Percentiles rank a stretch among this genome's conserved stretches.
Conservation (phyloP, 306 rosid genomes). For the Malus fusca region DNA sequence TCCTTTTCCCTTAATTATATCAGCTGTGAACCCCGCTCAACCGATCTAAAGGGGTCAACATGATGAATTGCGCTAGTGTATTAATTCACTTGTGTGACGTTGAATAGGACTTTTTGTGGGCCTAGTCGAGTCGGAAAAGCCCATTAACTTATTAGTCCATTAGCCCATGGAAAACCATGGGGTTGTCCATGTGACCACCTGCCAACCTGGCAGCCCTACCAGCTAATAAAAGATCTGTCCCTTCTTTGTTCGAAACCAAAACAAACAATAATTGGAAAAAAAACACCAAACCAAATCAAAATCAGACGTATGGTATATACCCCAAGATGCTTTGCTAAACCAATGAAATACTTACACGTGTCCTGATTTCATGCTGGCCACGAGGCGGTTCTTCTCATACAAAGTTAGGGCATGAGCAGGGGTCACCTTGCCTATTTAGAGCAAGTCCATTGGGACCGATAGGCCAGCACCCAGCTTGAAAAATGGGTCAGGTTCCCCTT, state of each 20-base stretch:
- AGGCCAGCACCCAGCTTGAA: too few relatives aligned
- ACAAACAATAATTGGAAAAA: background rate
- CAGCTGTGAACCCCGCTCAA: background rate
- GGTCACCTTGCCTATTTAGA: too few relatives aligned
- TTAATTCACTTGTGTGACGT: background rate
- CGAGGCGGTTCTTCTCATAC: background rate
- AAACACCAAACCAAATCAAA: background rate
- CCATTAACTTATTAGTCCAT: background rate
- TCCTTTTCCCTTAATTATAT: too few relatives aligned
- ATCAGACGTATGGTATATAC: background rate
- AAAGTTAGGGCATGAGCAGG: background rate
- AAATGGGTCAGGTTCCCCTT: too few relatives aligned
- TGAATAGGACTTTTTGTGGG: background rate
- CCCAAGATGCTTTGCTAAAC: background rate
- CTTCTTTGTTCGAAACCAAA: slow-evolving; percentile 23
- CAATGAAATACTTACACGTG: background rate
- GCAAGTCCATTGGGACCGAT: too few relatives aligned
- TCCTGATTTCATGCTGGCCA: background rate
- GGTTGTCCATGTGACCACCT: slow-evolving; percentile 46
- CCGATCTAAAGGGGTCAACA: background rate
- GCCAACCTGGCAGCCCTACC: slow-evolving; percentile 55
- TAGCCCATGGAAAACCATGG: slow-evolving; percentile 40
- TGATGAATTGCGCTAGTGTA: background rate
- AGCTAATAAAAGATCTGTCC: slow-evolving; percentile 32
- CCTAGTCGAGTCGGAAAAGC: background rate